Percentiles rank a stretch among this genome's conserved stretches.
Conservation (phyloP, 306 rosid species). For the Pyrus communis region DNA sequence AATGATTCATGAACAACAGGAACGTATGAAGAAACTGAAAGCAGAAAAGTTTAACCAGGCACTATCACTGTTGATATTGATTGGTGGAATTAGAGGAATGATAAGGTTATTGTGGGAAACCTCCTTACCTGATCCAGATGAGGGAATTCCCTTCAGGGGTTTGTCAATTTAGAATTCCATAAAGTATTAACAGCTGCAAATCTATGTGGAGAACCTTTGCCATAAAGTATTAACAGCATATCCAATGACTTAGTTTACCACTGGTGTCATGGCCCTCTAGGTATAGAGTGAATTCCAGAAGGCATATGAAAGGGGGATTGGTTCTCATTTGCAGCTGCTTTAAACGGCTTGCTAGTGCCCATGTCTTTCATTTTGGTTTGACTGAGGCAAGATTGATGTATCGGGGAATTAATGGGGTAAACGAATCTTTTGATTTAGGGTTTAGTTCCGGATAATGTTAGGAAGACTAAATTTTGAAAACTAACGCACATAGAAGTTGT, state of each 20-base stretch:
- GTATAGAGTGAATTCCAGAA: conserved; percentile 85
- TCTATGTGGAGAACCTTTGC: conserved; percentile 92
- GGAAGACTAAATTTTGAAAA: no score
- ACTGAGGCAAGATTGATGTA: no score
- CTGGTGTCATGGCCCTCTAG: conserved; percentile 98
- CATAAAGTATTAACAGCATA: conserved; percentile 77
- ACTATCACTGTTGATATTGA: conserved; percentile 78
- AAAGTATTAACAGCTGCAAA: conserved; percentile 68
- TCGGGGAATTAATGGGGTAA: no score
- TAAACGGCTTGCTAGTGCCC: no score
- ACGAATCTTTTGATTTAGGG: no score
- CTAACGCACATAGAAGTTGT: no score
- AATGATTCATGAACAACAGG: conserved; percentile 91
- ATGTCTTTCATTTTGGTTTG: no score
- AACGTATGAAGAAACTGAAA: conserved; percentile 78
- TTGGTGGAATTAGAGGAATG: conserved; percentile 99
- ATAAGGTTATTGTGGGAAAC: conserved; percentile 90
- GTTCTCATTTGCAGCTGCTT: no score
- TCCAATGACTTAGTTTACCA: conserved; percentile 90
- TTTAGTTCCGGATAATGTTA: no score
- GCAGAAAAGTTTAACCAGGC: conserved; percentile 69
- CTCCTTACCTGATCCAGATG: conserved; percentile 92
- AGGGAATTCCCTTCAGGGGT: conserved; percentile 94
- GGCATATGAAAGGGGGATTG: conserved; percentile 73
- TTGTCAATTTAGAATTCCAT: conserved; percentile 80